Evolutionary conservation across 495 filamentous ascomycete genomes (phyloP), one percentile per base, ranked within the genome.

Genomic region (Aspergillus diversus): DNA sequence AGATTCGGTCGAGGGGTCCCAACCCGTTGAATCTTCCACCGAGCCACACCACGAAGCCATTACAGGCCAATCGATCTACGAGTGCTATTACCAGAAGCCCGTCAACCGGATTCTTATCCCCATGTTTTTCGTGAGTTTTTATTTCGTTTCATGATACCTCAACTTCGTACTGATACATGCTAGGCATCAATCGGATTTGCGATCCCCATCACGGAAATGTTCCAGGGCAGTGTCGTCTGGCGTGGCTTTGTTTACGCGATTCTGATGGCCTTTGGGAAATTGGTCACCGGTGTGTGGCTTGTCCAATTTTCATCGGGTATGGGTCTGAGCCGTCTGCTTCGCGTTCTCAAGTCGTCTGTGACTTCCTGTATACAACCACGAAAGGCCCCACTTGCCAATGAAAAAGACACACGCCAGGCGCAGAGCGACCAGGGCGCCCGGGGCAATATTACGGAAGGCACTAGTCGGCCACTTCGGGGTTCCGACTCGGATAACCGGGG

Each of bases 101-200:
- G 78, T 86, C 8, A 60, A 75, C 7, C 78, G 77, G 31, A 79
- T 93, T 3, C 75, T 95, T 0, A 84, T 85, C 31, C 90, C 91
- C 0, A 82, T 92, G 53, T 94, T 95, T 76, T 96, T 95, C 65
- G 87, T 85, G 68, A 74, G 81, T 48, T 15, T 13, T 13, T 4
- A 72, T 4, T 33, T 34, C n/a, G 8, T 42, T 11, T 8, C 11
- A 33, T 7, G 3, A 21, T 5, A n/a, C 17, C 33, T 13, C 13
- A 39, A 54, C 21, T 39, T 61, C 33, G 57, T 16, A 37, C 49
- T 43, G 31, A 54, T 35, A 63, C 42, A 37, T 46, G 34, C 4
- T 37, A 85, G 83, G 87, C 90, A 17, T 91, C 88, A 0, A 89
- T 93, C 43, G 90, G 91, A 1, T 93, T 94, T 66, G 86, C 90